Conservation (phyloP, 306 rosid species). For the Cicer bijugum region DNA sequence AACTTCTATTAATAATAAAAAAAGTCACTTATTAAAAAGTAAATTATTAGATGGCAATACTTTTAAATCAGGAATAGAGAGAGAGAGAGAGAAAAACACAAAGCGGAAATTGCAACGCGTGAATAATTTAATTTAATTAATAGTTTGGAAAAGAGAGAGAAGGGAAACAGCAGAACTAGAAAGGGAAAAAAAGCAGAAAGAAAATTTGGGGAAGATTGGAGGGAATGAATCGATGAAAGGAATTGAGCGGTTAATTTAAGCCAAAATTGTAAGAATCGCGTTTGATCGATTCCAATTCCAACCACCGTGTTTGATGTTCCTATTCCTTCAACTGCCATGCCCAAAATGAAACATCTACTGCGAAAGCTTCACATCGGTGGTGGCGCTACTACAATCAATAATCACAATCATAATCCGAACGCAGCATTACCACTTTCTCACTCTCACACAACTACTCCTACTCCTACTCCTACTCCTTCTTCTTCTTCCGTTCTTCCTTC, state of each 20-base stretch:
- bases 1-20: not conserved
- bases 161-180: not conserved
- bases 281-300: not conserved
- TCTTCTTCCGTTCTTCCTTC: conserved; percentile 52
- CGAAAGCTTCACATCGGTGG: conserved; percentile 99
- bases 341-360: conserved; percentile 92
- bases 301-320: conserved; percentile 44
- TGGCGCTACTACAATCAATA: conserved; percentile 36
- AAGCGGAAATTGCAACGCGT: conserved; percentile 19
- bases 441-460: conserved; percentile 52
- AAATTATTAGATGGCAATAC: not conserved
- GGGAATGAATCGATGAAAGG: conserved; percentile 31
- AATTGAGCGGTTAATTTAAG: conserved; percentile 42
- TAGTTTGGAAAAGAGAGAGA: not conserved
- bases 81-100: not conserved
- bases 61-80: not conserved
- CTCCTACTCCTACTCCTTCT: conserved; percentile 55
- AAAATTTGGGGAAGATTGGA: conserved; percentile 27
- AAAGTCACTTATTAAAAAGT: not conserved
- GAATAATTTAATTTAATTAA: not conserved
- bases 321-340: conserved; percentile 50
- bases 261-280: conserved; percentile 9
- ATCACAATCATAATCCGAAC: conserved; percentile 61
- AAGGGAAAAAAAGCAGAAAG: not conserved
- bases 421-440: conserved; percentile 42